Conservation (phyloP, 2,329 filamentous ascomycete species). For the Zalaria sp. region DNA sequence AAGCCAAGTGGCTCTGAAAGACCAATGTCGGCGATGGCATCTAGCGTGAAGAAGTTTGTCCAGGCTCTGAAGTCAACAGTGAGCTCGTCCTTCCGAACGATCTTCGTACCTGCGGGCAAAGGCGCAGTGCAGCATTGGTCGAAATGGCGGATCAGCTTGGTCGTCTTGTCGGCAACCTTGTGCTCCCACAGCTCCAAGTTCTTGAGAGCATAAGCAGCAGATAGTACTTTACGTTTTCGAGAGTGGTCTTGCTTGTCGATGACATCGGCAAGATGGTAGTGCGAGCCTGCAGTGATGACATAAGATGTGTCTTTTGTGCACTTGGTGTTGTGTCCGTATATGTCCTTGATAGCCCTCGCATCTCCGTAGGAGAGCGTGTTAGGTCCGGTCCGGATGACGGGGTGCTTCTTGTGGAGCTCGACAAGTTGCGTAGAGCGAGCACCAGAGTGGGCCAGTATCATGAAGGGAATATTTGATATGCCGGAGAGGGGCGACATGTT, state of each 20-base stretch:
- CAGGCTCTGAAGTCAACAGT: slow-evolving; percentile 22
- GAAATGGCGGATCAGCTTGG: slow-evolving; percentile 19
- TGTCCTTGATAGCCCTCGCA: slow-evolving; percentile 24
- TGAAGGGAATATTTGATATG: slow-evolving; percentile 30
- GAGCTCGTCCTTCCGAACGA: slow-evolving; percentile 7
- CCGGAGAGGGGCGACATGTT: slow-evolving; percentile 29
- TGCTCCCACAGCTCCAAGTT: slow-evolving; percentile 26
- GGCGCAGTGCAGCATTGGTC: slow-evolving; percentile 19
- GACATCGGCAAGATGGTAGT: slow-evolving; percentile 23
- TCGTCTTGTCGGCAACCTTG: slow-evolving; percentile 24
- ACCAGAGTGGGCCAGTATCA: slow-evolving; percentile 25
- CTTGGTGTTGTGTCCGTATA: slow-evolving; percentile 23
- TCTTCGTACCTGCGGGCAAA: slow-evolving; percentile 5
- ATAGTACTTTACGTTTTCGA: slow-evolving; percentile 24
- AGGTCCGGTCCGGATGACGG: slow-evolving; percentile 32
- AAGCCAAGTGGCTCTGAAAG: slow-evolving; percentile 22
- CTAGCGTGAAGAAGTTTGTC: slow-evolving; percentile 23
- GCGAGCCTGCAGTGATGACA: slow-evolving; percentile 14
- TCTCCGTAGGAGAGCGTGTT: slow-evolving; percentile 30
- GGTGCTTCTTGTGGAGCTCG: slow-evolving; percentile 29
- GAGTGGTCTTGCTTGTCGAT: slow-evolving; percentile 24
- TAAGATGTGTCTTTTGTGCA: slow-evolving; percentile 23
- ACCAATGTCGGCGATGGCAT: slow-evolving; percentile 26
- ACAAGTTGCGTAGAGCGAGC: slow-evolving; percentile 27
- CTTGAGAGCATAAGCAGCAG: slow-evolving; percentile 24